Evolutionary conservation across 768 basidiomycete genomes (phyloP).

Genomic region (Leucosporidium creatinivorum): DNA sequence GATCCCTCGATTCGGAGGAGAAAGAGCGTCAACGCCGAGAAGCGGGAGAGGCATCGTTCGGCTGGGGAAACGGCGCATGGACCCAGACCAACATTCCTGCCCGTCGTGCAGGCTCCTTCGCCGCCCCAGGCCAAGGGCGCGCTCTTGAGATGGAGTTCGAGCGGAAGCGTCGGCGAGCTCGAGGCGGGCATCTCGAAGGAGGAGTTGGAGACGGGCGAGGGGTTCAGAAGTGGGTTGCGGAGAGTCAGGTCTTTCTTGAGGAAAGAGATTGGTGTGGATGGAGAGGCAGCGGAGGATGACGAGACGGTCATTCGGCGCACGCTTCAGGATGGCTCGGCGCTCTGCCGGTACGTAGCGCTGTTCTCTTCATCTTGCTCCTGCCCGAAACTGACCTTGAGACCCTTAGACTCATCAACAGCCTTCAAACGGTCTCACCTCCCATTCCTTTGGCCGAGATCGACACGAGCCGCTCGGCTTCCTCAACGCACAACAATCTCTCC

Average conservation of each 20-base stretch:
- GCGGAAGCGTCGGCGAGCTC: too few relatives aligned
- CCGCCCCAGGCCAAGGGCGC: too few relatives aligned
- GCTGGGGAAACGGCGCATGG: too few relatives aligned
- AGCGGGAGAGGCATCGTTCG: too few relatives aligned
- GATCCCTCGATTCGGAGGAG: too few relatives aligned
- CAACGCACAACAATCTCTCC: not conserved
- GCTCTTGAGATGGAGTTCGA: too few relatives aligned
- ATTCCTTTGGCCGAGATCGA: constrained; percentile 3
- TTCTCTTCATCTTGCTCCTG: too few relatives aligned
- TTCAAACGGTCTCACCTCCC: constrained; percentile 9
- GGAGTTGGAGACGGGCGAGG: not conserved
- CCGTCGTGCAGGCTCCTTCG: too few relatives aligned
- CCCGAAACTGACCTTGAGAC: too few relatives aligned
- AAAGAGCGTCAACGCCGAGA: too few relatives aligned
- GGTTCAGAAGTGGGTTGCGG: not conserved
- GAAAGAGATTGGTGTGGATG: too few relatives aligned
- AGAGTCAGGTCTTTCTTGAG: not conserved
- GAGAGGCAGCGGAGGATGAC: not conserved
- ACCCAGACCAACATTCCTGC: too few relatives aligned
- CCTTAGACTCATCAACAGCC: not conserved
- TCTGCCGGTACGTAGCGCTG: constrained; percentile 2
- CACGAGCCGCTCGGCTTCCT: not conserved
- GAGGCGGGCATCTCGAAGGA: not conserved
- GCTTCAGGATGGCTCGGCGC: not conserved
- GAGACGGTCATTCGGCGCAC: not conserved